A percentile compares a stretch with the other conserved stretches of the same genome.
phyloP scores from a whole-genome alignment of 371 early-diverging fungal genomes.

The Enterocytospora artemiae region DNA sequence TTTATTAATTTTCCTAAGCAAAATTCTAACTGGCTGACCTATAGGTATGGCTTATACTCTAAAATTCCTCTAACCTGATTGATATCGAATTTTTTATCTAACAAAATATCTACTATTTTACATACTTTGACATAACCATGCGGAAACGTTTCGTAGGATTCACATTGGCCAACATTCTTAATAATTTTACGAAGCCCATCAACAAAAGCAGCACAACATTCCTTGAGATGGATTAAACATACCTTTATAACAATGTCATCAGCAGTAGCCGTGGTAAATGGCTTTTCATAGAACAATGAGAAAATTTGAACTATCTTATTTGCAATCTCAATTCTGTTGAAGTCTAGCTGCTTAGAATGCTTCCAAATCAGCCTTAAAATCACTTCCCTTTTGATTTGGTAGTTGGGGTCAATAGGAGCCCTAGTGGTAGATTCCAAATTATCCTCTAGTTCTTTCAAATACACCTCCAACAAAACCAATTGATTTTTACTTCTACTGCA shows the following conservation, averaged over 20 bases:
- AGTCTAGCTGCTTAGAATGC: constrained; percentile 48
- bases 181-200: no score
- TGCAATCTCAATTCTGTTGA: constrained; percentile 10
- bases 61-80: constrained; percentile 13
- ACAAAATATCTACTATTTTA: constrained; percentile 11
- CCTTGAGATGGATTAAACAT: constrained; percentile 27
- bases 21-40: no score
- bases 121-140: neutral
- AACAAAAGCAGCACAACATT: constrained; percentile 1
- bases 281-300: constrained; percentile 17
- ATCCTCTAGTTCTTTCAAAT: constrained; percentile 25
- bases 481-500: constrained; percentile 41
- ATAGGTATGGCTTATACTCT: constrained; percentile 3
- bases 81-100: constrained; percentile 6
- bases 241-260: constrained; percentile 14
- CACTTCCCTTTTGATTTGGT: constrained; percentile 41
- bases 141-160: constrained; percentile 2
- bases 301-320: constrained; percentile 26
- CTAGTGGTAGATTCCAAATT: no score
- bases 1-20: no score
- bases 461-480: constrained; percentile 19
- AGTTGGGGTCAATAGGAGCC: no score
- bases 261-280: neutral
- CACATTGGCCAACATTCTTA: neutral
- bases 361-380: constrained; percentile 55